phyloP scores from a whole-genome alignment of 2,329 filamentous ascomycete genomes.

The Aspergillus fumigatus region DNA sequence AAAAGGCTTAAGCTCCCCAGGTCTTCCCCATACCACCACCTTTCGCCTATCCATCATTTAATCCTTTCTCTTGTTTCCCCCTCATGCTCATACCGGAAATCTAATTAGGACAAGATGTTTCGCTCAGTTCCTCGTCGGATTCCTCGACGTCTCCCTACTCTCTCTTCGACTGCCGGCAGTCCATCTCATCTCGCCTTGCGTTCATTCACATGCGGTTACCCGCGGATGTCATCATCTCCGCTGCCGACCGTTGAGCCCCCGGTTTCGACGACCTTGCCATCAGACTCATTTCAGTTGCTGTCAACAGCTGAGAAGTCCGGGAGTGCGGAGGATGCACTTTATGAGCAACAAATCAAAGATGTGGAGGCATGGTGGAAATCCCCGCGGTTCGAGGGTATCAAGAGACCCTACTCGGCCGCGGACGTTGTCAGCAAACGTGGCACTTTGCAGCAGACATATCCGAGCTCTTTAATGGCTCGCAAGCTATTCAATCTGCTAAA shows the following conservation, averaged over 20 bases:
- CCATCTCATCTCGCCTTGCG: conserved; percentile 26
- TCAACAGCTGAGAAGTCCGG: conserved; percentile 73
- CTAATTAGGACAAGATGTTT: conserved; percentile 24
- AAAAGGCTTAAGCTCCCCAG: not conserved
- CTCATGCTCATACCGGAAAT: not conserved
- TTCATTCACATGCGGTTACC: conserved; percentile 34
- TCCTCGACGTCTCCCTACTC: conserved; percentile 27
- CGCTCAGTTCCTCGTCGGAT: conserved; percentile 33
- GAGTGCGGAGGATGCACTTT: conserved; percentile 76
- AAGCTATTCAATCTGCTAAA: conserved; percentile 90
- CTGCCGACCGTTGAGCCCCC: conserved; percentile 56
- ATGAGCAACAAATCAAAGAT: conserved; percentile 75
- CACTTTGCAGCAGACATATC: conserved; percentile 78
- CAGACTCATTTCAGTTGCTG: conserved; percentile 82
- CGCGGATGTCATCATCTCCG: conserved; percentile 50
- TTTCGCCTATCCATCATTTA: not conserved
- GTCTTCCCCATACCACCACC: not conserved
- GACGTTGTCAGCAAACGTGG: conserved; percentile 94
- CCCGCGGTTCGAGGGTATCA: conserved; percentile 81
- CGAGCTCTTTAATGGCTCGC: conserved; percentile 88
- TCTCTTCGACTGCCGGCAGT: conserved; percentile 15
- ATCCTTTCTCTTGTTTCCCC: not conserved
- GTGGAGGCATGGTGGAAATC: conserved; percentile 89
- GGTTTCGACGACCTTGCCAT: conserved; percentile 56
- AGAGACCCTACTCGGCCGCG: conserved; percentile 81